Base-by-base conservation (phyloP, 352 stramenopile genomes). In the Phytophthora multivora region DNA sequence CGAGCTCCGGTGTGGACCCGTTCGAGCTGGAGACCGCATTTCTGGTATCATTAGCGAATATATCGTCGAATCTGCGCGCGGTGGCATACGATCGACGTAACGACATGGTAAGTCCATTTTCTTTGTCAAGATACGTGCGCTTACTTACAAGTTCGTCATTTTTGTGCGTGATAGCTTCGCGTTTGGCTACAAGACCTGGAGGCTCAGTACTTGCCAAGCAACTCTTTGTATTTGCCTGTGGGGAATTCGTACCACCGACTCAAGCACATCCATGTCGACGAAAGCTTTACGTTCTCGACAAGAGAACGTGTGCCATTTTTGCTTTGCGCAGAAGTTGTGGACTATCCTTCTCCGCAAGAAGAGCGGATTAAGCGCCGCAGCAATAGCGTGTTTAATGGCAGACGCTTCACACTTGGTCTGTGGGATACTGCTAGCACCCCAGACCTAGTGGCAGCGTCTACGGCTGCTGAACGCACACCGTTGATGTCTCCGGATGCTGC, bases 271-370 rank as follows among this genome's bases (percentile, higher is more conserved):
- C 86, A 93, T 52, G 75, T 92, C 8, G 71, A 69, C 5, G 86
- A 95, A 48, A 91, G 83, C 56, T 95, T 95, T 66, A 93, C 83
- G 0, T 95, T 95, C 48, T 91, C 81, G 13, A 94, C 86, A 9
- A 57, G 86, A 16, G 86, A 95, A 49, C 83, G 86, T n/a, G 86
- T 95, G 6, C 86, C 86, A 21, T 95, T 79, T 51, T 55, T 95
- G 39, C 48, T 93, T 53, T 95, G 86, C 55, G 73, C 81, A 2
- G 86, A 95, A 48, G 79, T 95, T 7, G 72, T 95, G 13, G 79
- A 90, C 54, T 95, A 93, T 36, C 68, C 79, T 25, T 75, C 63
- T 13, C 68, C 68, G 7, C 59, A 64, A 38, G 63, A 75, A 47
- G 51, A 69, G 28, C 59, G 59, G 18, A n/a, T 45, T 16, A 80